Evolutionary conservation across 192 early-diverging fungal species (phyloP).

Genomic region (Phycomyces blakesleeanus): DNA sequence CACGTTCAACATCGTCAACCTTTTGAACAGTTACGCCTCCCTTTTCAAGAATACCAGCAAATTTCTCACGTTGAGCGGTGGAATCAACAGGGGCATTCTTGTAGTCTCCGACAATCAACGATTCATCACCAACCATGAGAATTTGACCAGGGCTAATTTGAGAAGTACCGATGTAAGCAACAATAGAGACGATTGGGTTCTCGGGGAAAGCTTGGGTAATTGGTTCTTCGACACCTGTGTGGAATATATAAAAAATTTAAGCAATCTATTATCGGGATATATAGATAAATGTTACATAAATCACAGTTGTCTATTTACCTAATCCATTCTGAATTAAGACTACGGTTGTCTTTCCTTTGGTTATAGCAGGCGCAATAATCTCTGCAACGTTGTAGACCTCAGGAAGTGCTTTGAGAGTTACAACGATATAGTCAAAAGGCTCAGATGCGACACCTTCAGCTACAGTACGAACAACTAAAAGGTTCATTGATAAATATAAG

Average conservation of each 20-base stretch:
- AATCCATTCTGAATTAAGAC: constrained; percentile 75
- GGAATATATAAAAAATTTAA: neutral
- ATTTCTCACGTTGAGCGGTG: constrained; percentile 19
- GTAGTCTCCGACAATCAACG: constrained; percentile 42
- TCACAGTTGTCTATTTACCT: constrained; percentile 15
- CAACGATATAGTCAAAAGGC: constrained; percentile 54
- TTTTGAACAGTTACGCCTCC: constrained; percentile 38
- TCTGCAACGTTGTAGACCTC: constrained; percentile 52
- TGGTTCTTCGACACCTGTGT: constrained; percentile 49
- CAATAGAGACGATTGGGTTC: constrained; percentile 56
- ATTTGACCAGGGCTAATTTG: constrained; percentile 54
- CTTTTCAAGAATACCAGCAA: constrained; percentile 41
- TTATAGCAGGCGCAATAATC: constrained; percentile 54
- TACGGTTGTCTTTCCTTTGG: constrained; percentile 46
- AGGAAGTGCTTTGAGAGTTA: constrained; percentile 69
- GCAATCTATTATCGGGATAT: neutral
- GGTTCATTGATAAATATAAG: neutral
- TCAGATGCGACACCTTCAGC: constrained; percentile 43
- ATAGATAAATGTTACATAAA: neutral
- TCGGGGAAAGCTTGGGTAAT: constrained; percentile 53
- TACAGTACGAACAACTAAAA: constrained; percentile 37
- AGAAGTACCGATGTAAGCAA: constrained; percentile 61
- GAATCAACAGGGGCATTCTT: constrained; percentile 30
- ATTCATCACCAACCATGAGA: constrained; percentile 41
- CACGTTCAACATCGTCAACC: constrained; percentile 54